Base-by-base conservation (phyloP, 2,329 filamentous ascomycete species). In the Pochonia chlamydosporia region DNA sequence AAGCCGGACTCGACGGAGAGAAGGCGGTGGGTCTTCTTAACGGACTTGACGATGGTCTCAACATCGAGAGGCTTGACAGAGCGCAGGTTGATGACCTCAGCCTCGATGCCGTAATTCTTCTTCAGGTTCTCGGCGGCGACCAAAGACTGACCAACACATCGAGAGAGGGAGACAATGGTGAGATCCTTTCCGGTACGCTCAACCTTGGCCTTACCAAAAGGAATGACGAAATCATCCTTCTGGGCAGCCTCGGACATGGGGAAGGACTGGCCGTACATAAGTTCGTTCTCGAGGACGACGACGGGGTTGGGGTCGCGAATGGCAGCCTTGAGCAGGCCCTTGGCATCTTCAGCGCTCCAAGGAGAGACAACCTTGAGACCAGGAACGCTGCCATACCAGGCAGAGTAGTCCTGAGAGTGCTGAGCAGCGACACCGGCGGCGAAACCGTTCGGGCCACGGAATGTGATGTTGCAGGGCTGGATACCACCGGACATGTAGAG, bases 401-500 rank as follows among this genome's bases (percentile, higher is more conserved):
- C 90, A 44, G 89, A 89, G 79, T 95, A 99, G 69, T 99, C 93
- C 76, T 99, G 93, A 44, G 93, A 97, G 79, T 99, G 93, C 79
- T 99, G 93, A 51, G 93, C 93, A 56, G 76, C 93, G 62, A 99
- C 93, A 80, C 93, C 93, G 52, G 92, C 67, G 53, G 93, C 93
- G 71, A 99, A 99, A 63, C 93, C 93, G 75, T 99, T 99, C 72
- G 93, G 93, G 46, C 93, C 93, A 68, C 93, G 91, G 86, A 99
- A 99, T 60, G 93, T 97, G 73, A 99, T 92, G 78, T 97, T 97
- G 77, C 93, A 99, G 62, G 93, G 93, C 75, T 99, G 93, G 70
- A 96, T 97, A 70, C 93, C 93, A 63, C 93, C 93, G 55, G 93
- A 97, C 93, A 99, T 99, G 80, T 99, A 99, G 66, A 99, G 92